Base-by-base conservation (phyloP, 2,329 filamentous ascomycete genomes). In the Colletotrichum lindemuthianum region DNA sequence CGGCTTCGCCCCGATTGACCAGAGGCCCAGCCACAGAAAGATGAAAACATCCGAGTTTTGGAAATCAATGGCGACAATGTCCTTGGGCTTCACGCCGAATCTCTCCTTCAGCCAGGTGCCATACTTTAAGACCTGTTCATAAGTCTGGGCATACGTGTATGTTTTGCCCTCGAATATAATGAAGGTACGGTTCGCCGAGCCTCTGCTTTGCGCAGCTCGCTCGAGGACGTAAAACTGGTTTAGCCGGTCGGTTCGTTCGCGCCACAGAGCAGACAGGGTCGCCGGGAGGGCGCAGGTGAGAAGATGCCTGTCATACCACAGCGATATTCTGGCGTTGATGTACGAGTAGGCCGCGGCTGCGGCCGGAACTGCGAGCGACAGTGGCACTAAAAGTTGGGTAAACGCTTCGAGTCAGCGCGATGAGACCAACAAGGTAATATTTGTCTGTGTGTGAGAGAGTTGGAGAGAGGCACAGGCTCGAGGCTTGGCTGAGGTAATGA, bases 1-100 rank as follows among this genome's bases (percentile, higher is more conserved):
- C 0, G 93, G 92, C 60, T 88, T 88, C 0, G 91, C 93, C 10
- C 93, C 93, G 63, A 97, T 88, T 36, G 89, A 88, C 92, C 92
- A 97, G 37, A 97, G 77, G 0, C 90, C 93, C 59, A 94, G 81
- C 83, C 89, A 87, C 8, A 96, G 67, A 73, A 94, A 92, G 34
- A 95, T 72, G 71, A 93, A 95, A 3, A 85, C 84, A n/a, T 92
- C 88, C 44, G 88, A 92, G 74, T 97, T 97, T 77, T 91, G 89
- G 69, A 92, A 91, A 75, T 96, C 85, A 70, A 97, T 83, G 8
- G 92, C 92, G 15, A 97, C 90, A 39, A 97, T 87, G 56, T 96
- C 92, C 48, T 86, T 87, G 33, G 88, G 85, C 69, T 88, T 84
- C 50, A 97, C 81, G 36, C 82, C 82, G 56, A 89, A 84, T 9